These are phyloP conservation scores for Gnomoniopsis smithogilvyi DNA, from an alignment of 2,329 filamentous ascomycete genomes.

Conservation along the genomic window DNA sequence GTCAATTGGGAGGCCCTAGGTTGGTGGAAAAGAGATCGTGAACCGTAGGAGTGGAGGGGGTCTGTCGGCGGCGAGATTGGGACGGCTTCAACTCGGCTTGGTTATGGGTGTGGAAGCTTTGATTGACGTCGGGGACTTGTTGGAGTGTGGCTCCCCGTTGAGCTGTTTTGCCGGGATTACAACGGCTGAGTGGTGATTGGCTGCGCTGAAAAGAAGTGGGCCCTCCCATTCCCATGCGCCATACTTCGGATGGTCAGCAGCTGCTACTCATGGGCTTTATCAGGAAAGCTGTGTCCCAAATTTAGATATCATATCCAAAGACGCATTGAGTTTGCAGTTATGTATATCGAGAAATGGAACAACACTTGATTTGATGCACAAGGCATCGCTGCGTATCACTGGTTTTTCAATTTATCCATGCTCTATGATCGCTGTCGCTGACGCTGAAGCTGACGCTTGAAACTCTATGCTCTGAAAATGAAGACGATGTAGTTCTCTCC, in stretches of 20 bases:
- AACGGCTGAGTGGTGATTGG: slow-evolving; percentile 21
- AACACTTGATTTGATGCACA: too few species aligned
- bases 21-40: not conserved
- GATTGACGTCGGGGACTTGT: slow-evolving; percentile 10
- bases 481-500: too few species aligned
- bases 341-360: too few species aligned
- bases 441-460: too few species aligned
- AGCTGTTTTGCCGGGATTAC: slow-evolving; percentile 21
- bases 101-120: not conserved
- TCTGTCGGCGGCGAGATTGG: not conserved
- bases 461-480: too few species aligned
- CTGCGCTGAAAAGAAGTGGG: not conserved
- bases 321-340: too few species aligned
- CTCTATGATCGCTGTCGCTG: not conserved
- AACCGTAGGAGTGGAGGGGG: not conserved
- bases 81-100: not conserved
- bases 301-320: too few species aligned
- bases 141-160: not conserved
- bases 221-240: not conserved
- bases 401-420: not conserved
- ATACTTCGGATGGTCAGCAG: too few species aligned
- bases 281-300: too few species aligned
- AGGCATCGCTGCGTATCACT: not conserved
- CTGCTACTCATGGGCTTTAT: too few species aligned
- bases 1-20: not conserved